Evolutionary conservation across 192 early-diverging fungal species (phyloP), one percentile per base, ranked within the genome.

Genomic region (Coemansia sp.): DNA sequence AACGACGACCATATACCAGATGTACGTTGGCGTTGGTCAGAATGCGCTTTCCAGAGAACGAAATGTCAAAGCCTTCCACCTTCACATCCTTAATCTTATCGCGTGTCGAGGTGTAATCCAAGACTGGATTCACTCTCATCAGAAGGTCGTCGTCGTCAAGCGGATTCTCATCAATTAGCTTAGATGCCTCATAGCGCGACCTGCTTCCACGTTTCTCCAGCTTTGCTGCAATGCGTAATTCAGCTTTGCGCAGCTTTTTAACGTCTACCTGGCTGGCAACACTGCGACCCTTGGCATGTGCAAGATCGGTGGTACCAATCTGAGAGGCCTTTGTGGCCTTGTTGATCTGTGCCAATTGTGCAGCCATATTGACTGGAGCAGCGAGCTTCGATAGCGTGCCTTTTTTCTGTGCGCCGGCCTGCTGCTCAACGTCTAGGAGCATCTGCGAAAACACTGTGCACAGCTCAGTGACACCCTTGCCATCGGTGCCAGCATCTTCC

Each of bases 21-120:
- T 86, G 89, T 19, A 99, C 67, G 62, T 80, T 89, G 58, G 95
- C 86, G 66, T 93, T 90, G 25, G 88, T 92, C 18, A 99, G 82
- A 71, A 99, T 99, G 70, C 90, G 90, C 78, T 93, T 92, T 21
- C 95, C 94, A 41, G 93, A 93, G 81, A 89, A 92, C 34, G 90
- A 92, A 50, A 98, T 96, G 73, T 99, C 97, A 83, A 99, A 98
- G 81, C 93, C 91, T 59, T 96, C 94, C 60, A 96, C 65, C 79
- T 94, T 95, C 78, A 99, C 88, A 65, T 99, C 97, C 85, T 99
- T 99, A 68, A 89, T 85, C 76, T 89, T 88, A 62, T 87, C 87
- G 63, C 89, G 88, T 22, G 92, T 89, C 6, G 86, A 80, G 21
- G 89, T 86, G 70, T 92, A 87, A 73, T 88, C 88, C 56, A 94